Base-by-base conservation (phyloP, 2,329 filamentous ascomycete genomes). In the Fusarium austroafricanum region DNA sequence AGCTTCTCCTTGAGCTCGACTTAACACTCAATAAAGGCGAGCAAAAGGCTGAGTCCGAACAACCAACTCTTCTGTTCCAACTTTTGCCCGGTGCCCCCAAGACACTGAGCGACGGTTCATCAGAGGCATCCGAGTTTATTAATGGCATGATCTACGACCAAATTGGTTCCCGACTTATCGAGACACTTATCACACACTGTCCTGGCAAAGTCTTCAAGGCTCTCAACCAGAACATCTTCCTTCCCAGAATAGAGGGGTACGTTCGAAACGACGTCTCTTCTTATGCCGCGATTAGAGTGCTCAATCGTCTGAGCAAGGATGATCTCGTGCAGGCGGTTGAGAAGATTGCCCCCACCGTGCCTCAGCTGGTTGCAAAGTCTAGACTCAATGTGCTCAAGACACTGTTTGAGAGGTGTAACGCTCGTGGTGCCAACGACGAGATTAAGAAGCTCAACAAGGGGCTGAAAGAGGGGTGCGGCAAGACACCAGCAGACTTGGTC, bases 151-250 rank as follows among this genome's bases (percentile, higher is more conserved):
- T 97, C 26, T 98, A 97, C 78, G 94, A 98, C 75, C 86, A 91
- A 3, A 90, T 98, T 51, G 96, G 96, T 17, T 97, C 95, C 5
- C 90, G 95, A 43, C 84, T 99, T 3, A 84, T 98, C 21, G 96
- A 99, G 80, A 93, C 90, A 1, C 90, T 99, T 66, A 87, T 97
- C 67, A 87, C 89, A 26, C 86, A 91, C 75, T 89, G 90, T 17
- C 94, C 96, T 0, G 94, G 92, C 42, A 97, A 96, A 79, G 81
- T 94, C 33, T 99, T 98, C 87, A 97, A 97, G 79, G 87, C 89
- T 15, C 84, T 99, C 8, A 95, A 96, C 80, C 88, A 86, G 59
- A 89, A 90, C 69, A 88, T 94, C 68, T 92, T 98, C 78, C 91
- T 90, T 64, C 89, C 91, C 15, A 88, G 93, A 26, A 91, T 98